These are phyloP conservation scores for Mrakia frigida DNA, from an alignment of 768 basidiomycete species.

Conservation along the genomic window DNA sequence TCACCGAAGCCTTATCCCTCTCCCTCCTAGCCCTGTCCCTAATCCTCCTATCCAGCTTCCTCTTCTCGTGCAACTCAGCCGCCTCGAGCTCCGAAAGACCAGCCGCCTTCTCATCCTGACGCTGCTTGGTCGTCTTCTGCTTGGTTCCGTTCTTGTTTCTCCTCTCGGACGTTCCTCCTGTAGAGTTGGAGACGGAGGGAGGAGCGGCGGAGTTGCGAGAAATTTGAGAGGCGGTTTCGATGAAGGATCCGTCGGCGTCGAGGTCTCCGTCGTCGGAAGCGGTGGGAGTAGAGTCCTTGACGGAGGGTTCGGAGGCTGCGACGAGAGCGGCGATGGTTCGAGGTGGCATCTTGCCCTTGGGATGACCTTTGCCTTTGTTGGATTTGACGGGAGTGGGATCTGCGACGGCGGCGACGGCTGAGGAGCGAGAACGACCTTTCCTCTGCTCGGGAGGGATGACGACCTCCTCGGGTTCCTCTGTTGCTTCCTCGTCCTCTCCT, in stretches of 20 bases:
- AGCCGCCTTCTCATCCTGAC: slow-evolving; percentile 2
- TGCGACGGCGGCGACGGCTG: background rate
- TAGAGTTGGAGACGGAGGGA: background rate
- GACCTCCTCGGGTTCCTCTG: slow-evolving; percentile 11
- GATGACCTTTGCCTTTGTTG: slow-evolving; percentile 23
- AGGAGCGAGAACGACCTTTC: slow-evolving; percentile 8
- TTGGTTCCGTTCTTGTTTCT: slow-evolving; percentile 16
- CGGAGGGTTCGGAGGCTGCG: slow-evolving; percentile 8
- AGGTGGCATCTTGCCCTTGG: slow-evolving; percentile 32
- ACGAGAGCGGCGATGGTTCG: slow-evolving; percentile 31
- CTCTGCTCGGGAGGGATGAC: slow-evolving; percentile 8
- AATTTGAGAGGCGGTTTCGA: slow-evolving; percentile 14
- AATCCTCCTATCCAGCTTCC: slow-evolving; percentile 14
- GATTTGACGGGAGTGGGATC: slow-evolving; percentile 15
- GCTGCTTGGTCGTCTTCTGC: slow-evolving; percentile 24
- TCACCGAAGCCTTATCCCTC: slow-evolving; percentile 1
- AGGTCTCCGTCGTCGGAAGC: slow-evolving; percentile 8
- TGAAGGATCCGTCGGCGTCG: slow-evolving; percentile 14
- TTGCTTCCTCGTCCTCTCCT: slow-evolving; percentile 28
- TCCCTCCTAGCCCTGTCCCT: slow-evolving; percentile 27
- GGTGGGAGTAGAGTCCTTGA: background rate
- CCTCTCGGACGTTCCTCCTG: background rate
- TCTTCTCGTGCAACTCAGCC: slow-evolving; percentile 16
- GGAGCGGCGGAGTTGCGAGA: slow-evolving; percentile 17
- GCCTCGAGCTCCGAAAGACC: slow-evolving; percentile 11